Evolutionary conservation across 176 grass and related monocot species (phyloP).

Genomic region (Bromus sterilis): DNA sequence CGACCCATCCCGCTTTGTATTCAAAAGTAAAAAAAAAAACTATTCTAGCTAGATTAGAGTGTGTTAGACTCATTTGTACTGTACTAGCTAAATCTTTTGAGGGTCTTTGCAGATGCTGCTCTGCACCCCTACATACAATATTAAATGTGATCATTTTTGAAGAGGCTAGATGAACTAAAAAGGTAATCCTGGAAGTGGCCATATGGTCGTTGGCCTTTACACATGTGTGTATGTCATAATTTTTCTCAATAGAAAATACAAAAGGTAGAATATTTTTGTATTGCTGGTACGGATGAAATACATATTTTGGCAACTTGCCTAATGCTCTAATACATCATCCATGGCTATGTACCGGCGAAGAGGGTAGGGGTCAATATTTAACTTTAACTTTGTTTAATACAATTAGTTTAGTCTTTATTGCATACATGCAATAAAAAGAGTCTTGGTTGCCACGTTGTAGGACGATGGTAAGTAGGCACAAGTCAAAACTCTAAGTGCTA

Average conservation of each 20-base stretch:
- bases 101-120: no score
- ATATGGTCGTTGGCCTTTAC: not conserved
- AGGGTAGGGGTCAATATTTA: not conserved
- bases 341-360: not conserved
- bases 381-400: not conserved
- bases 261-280: no score
- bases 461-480: not conserved
- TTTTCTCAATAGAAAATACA: no score
- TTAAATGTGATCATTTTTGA: not conserved
- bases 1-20: no score
- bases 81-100: no score
- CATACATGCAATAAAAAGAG: not conserved
- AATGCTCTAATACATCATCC: not conserved
- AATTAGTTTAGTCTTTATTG: not conserved
- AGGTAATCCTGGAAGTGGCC: no score
- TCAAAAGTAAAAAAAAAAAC: no score
- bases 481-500: not conserved
- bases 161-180: no score
- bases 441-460: not conserved
- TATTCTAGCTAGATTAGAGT: no score
- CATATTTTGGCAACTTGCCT: not conserved
- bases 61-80: no score
- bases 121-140: not conserved
- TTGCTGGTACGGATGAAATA: not conserved
- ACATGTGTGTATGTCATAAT: not conserved